phyloP scores from a whole-genome alignment of 495 filamentous ascomycete species.

The Astrothelium subdiscretum region DNA sequence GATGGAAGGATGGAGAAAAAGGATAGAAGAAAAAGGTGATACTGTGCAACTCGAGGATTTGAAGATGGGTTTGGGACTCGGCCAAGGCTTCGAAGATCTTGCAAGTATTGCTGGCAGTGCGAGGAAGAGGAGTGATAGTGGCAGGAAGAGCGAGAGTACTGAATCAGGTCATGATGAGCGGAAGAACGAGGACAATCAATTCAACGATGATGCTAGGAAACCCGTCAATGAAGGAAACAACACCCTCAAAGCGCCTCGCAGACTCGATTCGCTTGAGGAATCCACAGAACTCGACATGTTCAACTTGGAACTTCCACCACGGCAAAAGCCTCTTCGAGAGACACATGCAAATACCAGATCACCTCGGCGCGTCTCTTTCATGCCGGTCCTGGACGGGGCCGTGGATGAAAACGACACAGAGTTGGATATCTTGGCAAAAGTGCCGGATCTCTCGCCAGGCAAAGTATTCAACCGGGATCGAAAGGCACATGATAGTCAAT shows the following conservation, averaged over 20 bases:
- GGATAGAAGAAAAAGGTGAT: conserved; percentile 66
- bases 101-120: conserved; percentile 7
- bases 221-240: too few species aligned
- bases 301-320: conserved; percentile 21
- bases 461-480: not conserved
- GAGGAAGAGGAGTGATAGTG: conserved; percentile 1
- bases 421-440: not conserved
- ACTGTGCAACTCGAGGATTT: conserved; percentile 76
- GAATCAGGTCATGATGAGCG: not conserved
- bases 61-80: conserved; percentile 50
- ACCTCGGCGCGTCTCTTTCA: conserved; percentile 21
- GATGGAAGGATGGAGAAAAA: conserved; percentile 86
- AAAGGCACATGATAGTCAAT: not conserved
- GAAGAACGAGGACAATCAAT: not conserved
- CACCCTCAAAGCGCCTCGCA: too few species aligned
- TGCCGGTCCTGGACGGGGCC: not conserved
- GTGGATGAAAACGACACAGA: conserved; percentile 6
- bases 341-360: conserved; percentile 18
- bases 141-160: not conserved
- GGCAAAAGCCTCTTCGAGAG: conserved; percentile 19
- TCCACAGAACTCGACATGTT: conserved; percentile 15
- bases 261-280: not conserved
- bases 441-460: not conserved
- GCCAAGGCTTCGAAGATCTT: conserved; percentile 6
- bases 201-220: too few species aligned